phyloP scores from a whole-genome alignment of 2,329 filamentous ascomycete genomes.

The Fusarium liriodendri region DNA sequence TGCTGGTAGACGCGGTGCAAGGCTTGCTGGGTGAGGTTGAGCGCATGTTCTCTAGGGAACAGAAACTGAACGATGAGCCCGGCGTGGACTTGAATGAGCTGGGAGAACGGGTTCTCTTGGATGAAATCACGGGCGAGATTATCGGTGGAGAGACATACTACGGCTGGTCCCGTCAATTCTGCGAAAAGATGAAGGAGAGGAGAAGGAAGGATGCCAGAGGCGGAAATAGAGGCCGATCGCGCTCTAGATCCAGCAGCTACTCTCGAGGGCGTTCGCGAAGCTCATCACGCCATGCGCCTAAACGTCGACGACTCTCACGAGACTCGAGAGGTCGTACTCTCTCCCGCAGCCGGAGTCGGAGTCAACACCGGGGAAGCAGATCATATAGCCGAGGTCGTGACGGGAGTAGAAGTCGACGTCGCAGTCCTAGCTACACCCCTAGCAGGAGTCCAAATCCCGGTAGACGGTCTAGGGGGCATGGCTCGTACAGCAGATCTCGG shows the following conservation, averaged over 20 bases:
- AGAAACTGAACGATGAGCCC: constrained; percentile 59
- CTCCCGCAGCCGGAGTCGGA: constrained; percentile 41
- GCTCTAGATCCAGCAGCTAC: constrained; percentile 45
- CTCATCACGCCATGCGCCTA: constrained; percentile 46
- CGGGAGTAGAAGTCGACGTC: constrained; percentile 29
- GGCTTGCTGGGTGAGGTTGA: constrained; percentile 76
- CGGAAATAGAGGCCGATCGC: constrained; percentile 49
- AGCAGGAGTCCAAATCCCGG: constrained; percentile 47
- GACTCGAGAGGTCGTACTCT: constrained; percentile 37
- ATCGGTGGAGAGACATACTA: constrained; percentile 82
- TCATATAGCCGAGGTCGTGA: constrained; percentile 44
- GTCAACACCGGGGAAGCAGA: constrained; percentile 46
- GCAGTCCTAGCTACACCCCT: constrained; percentile 45
- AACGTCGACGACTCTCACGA: constrained; percentile 44
- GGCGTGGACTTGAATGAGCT: constrained; percentile 78
- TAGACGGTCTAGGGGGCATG: constrained; percentile 31
- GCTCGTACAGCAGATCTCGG: constrained; percentile 43
- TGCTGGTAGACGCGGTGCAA: constrained; percentile 76
- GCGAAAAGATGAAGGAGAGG: constrained; percentile 79
- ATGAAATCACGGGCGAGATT: constrained; percentile 74
- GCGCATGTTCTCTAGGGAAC: constrained; percentile 70
- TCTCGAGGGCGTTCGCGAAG: constrained; percentile 46
- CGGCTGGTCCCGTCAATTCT: constrained; percentile 86
- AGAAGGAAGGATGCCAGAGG: constrained; percentile 46
- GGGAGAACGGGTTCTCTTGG: constrained; percentile 74